Evolutionary conservation across 1,284 basidiomycete species (phyloP).

Genomic region (Fomitiporia mediterranea): DNA sequence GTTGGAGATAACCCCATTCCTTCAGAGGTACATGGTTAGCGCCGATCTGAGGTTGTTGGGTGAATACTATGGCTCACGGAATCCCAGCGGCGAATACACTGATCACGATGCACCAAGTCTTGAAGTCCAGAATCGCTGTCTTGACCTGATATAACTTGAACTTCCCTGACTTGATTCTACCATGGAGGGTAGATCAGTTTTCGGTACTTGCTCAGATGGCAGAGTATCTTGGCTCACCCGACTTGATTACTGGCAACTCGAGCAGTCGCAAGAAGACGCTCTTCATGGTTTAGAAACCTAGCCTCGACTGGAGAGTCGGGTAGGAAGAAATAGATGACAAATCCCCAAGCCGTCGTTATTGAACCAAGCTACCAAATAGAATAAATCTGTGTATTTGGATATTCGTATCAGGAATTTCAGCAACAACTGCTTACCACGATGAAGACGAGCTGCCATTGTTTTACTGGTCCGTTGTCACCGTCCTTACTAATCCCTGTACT

Average conservation of each 20-base stretch:
- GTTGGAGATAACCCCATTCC: slow-evolving; percentile 18
- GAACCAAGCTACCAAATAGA: slow-evolving; percentile 10
- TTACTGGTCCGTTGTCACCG: background rate
- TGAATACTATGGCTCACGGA: background rate
- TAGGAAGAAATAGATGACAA: slow-evolving; percentile 25
- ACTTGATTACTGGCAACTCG: slow-evolving; percentile 34
- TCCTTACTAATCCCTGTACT: slow-evolving; percentile 13
- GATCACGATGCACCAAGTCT: slow-evolving; percentile 16
- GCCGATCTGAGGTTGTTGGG: background rate
- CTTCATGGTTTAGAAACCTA: slow-evolving; percentile 8
- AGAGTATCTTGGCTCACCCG: slow-evolving; percentile 1
- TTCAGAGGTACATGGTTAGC: background rate
- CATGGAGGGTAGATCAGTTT: background rate
- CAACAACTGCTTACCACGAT: slow-evolving; percentile 8
- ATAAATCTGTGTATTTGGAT: background rate
- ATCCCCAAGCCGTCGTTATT: slow-evolving; percentile 10
- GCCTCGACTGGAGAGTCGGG: slow-evolving; percentile 19
- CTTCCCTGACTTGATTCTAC: slow-evolving; percentile 14
- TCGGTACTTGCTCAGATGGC: background rate
- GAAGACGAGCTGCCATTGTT: slow-evolving; percentile 15
- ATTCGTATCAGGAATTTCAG: background rate
- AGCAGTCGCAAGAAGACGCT: slow-evolving; percentile 37
- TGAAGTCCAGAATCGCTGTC: slow-evolving; percentile 11
- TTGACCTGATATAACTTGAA: slow-evolving; percentile 17
- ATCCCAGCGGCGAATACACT: slow-evolving; percentile 18